phyloP scores from a whole-genome alignment of 1,139 yeast species.

The Entelexis sorbosivorans region DNA sequence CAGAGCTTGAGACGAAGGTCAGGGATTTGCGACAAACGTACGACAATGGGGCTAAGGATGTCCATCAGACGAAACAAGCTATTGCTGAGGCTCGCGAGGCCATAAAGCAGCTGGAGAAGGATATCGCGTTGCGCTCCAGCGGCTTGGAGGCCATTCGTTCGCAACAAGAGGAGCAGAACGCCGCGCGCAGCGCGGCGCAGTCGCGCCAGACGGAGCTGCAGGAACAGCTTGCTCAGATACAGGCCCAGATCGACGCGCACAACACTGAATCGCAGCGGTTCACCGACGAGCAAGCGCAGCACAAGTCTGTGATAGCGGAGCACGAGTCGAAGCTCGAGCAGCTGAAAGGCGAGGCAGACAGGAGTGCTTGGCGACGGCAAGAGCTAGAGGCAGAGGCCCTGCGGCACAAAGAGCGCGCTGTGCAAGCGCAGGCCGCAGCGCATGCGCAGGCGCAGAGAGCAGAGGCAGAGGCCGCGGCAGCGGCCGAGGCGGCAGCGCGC shows the following conservation, averaged over 20 bases:
- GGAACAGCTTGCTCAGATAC: constrained; percentile 34
- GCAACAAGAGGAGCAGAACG: constrained; percentile 48
- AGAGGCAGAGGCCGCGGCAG: constrained; percentile 27
- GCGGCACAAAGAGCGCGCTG: constrained; percentile 38
- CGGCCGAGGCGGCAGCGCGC: constrained; percentile 13
- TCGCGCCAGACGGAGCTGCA: constrained; percentile 43
- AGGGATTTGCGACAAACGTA: constrained; percentile 56
- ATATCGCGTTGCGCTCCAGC: constrained; percentile 71
- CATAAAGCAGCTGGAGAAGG: constrained; percentile 60
- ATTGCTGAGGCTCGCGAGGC: constrained; percentile 64
- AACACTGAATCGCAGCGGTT: constrained; percentile 10
- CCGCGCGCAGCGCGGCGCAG: constrained; percentile 42
- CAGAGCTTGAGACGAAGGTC: constrained; percentile 61
- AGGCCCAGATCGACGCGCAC: constrained; percentile 12
- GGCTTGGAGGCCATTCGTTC: constrained; percentile 61
- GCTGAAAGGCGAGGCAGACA: constrained; percentile 14
- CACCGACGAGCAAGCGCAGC: constrained; percentile 10
- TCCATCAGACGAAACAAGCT: constrained; percentile 42
- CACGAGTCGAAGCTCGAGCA: constrained; percentile 13
- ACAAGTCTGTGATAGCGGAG: constrained; percentile 13
- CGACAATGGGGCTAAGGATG: constrained; percentile 61
- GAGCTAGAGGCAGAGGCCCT: constrained; percentile 30
- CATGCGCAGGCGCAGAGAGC: constrained; percentile 33
- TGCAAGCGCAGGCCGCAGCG: constrained; percentile 41
- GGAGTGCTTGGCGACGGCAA: constrained; percentile 29